Conservation (phyloP, 352 stramenopile species). For the Phytophthora lateralis region DNA sequence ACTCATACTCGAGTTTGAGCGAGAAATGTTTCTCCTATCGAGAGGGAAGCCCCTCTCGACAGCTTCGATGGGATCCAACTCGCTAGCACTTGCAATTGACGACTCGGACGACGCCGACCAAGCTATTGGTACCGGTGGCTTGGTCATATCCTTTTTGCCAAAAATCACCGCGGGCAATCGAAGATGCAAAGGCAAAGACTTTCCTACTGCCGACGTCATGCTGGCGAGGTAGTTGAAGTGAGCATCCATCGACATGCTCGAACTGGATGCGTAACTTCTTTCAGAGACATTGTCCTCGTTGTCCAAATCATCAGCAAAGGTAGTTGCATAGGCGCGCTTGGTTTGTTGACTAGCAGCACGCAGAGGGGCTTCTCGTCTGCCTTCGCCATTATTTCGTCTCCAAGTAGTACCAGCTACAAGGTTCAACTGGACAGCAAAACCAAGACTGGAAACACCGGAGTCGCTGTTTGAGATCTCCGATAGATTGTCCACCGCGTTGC, state of each 20-base stretch:
- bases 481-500: constrained; percentile 2
- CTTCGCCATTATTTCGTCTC: constrained; percentile 13
- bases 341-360: constrained; percentile 1
- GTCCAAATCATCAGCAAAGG: constrained; percentile 15
- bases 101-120: constrained; percentile 37
- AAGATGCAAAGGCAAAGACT: constrained; percentile 53
- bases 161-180: constrained; percentile 43
- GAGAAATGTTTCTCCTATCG: constrained; percentile 6
- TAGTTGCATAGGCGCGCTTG: not conserved
- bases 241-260: constrained; percentile 48
- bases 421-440: constrained; percentile 51
- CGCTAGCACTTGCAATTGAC: constrained; percentile 20
- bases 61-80: constrained; percentile 6
- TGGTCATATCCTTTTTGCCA: constrained; percentile 43
- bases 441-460: constrained; percentile 54
- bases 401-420: constrained; percentile 38
- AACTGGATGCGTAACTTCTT: constrained; percentile 49
- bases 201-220: constrained; percentile 47
- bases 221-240: constrained; percentile 55
- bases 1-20: constrained; percentile 19
- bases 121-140: constrained; percentile 40
- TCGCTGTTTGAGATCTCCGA: constrained; percentile 35
- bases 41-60: not conserved
- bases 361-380: constrained; percentile 1
- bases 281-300: constrained; percentile 20